Evolutionary conservation across 352 stramenopile genomes (phyloP).

Genomic region (Pythium vanterpoolii): DNA sequence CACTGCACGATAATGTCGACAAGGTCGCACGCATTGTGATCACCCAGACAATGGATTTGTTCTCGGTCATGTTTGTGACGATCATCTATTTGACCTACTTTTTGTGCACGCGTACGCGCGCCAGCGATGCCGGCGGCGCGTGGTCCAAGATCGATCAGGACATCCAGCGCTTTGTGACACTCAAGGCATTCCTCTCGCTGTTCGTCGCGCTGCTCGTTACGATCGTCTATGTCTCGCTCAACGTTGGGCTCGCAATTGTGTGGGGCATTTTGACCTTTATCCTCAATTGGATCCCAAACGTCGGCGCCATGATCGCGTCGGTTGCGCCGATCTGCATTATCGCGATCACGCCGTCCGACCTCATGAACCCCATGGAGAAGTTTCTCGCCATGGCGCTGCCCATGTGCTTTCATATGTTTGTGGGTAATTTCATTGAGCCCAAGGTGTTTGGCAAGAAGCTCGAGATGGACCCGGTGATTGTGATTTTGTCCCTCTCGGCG

Average conservation of each 20-base stretch:
- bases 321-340: slow-evolving; percentile 84
- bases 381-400: slow-evolving; percentile 80
- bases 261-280: slow-evolving; percentile 90
- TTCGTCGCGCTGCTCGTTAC: slow-evolving; percentile 86
- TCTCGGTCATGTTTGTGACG: slow-evolving; percentile 89
- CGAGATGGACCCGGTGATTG: slow-evolving; percentile 84
- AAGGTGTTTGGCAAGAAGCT: slow-evolving; percentile 86
- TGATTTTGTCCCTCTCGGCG: slow-evolving; percentile 85
- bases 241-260: slow-evolving; percentile 82
- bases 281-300: slow-evolving; percentile 88
- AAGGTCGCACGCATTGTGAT: slow-evolving; percentile 82
- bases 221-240: slow-evolving; percentile 88
- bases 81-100: slow-evolving; percentile 90
- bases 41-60: slow-evolving; percentile 86
- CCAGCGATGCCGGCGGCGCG: slow-evolving; percentile 77
- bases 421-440: slow-evolving; percentile 87
- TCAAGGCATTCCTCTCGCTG: slow-evolving; percentile 87
- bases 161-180: slow-evolving; percentile 85
- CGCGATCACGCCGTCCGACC: slow-evolving; percentile 70
- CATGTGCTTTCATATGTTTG: slow-evolving; percentile 89
- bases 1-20: slow-evolving; percentile 87
- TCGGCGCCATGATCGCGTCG: slow-evolving; percentile 87
- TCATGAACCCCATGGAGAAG: slow-evolving; percentile 90
- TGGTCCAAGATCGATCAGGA: slow-evolving; percentile 90
- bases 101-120: slow-evolving; percentile 78